Conservation (phyloP, 495 filamentous ascomycete species). For the Letharia columbiana region DNA sequence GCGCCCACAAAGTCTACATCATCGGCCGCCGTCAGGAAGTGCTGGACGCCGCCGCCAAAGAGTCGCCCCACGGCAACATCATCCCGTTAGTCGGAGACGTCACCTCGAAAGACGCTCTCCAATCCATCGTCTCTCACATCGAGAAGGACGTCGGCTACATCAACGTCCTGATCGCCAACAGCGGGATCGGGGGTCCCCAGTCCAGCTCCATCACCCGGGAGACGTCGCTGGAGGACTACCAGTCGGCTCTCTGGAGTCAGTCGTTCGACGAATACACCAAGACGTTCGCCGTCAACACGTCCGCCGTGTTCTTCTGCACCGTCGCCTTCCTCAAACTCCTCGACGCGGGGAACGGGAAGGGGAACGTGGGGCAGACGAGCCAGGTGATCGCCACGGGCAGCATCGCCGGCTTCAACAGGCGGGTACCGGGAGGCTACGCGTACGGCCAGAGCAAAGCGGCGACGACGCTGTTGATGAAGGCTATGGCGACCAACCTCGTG, state of each 20-base stretch:
- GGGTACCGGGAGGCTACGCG: constrained; percentile 44
- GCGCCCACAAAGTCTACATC: constrained; percentile 61
- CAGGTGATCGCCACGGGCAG: constrained; percentile 57
- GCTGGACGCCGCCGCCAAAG: constrained; percentile 36
- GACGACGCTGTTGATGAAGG: constrained; percentile 52
- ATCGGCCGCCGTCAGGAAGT: constrained; percentile 49
- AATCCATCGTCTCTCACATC: constrained; percentile 29
- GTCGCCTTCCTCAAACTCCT: constrained; percentile 39
- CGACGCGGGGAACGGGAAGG: constrained; percentile 35
- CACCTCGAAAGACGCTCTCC: constrained; percentile 34
- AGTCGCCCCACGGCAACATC: constrained; percentile 30
- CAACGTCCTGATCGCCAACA: constrained; percentile 59
- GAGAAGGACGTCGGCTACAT: constrained; percentile 38
- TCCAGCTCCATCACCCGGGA: constrained; percentile 23
- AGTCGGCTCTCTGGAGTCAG: constrained; percentile 38
- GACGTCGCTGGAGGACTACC: constrained; percentile 39
- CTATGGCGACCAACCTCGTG: constrained; percentile 43
- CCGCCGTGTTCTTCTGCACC: constrained; percentile 33
- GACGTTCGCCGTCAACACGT: constrained; percentile 32
- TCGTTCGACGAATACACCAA: constrained; percentile 43
- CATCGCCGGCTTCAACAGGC: constrained; percentile 49
- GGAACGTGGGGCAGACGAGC: constrained; percentile 42
- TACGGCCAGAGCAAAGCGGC: constrained; percentile 58
- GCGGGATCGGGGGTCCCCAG: constrained; percentile 49
- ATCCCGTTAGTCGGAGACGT: constrained; percentile 37